phyloP scores from a whole-genome alignment of 352 stramenopile species.

The Phytophthora pluvialis region DNA sequence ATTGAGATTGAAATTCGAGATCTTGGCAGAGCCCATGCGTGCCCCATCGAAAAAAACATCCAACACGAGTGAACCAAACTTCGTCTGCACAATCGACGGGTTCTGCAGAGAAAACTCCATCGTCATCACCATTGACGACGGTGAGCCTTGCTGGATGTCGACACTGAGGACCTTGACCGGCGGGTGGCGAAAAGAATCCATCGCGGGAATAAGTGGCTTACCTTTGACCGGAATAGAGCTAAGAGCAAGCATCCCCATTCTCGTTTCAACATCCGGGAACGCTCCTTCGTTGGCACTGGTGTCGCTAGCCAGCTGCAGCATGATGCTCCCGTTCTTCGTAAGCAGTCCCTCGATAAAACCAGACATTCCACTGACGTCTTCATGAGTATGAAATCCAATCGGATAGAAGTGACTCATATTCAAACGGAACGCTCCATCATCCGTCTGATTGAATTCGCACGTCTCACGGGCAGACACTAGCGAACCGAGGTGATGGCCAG shows the following conservation, averaged over 20 bases:
- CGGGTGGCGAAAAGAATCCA: constrained; percentile 73
- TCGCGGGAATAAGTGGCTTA: constrained; percentile 57
- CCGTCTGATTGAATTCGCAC: constrained; percentile 70
- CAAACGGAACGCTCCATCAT: constrained; percentile 62
- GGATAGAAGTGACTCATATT: constrained; percentile 80
- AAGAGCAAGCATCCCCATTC: constrained; percentile 77
- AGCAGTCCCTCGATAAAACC: constrained; percentile 64
- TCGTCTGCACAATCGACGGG: constrained; percentile 70
- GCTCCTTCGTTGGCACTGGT: constrained; percentile 49
- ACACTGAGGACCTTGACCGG: constrained; percentile 68
- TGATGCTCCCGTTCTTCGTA: constrained; percentile 62
- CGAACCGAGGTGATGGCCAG: constrained; percentile 43
- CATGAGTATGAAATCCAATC: constrained; percentile 49
- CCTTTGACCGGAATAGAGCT: constrained; percentile 66
- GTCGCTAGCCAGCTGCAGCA: constrained; percentile 60
- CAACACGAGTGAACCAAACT: constrained; percentile 57
- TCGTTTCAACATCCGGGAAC: constrained; percentile 71
- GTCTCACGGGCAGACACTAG: constrained; percentile 58
- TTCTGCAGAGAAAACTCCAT: constrained; percentile 81
- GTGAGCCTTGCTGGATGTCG: constrained; percentile 65
- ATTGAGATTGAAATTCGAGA: constrained; percentile 69
- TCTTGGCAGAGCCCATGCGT: constrained; percentile 63
- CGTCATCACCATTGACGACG: constrained; percentile 55
- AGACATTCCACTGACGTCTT: constrained; percentile 57
- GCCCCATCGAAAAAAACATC: constrained; percentile 55